Base-by-base conservation (phyloP, 129 eudicot species). In the Tagetes erecta region DNA sequence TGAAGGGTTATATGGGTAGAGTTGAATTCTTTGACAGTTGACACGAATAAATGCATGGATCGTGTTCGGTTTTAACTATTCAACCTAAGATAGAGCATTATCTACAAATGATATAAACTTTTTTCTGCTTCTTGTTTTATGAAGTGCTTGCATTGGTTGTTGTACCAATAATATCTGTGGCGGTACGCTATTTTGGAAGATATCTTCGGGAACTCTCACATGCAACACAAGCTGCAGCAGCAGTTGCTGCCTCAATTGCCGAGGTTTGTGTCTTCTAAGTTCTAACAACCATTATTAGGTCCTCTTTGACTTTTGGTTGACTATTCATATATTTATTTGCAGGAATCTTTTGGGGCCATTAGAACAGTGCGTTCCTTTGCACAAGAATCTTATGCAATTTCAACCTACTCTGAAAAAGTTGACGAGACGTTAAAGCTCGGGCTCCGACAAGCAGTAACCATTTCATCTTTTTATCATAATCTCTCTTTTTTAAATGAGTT, bases 131-230 rank as follows among this genome's bases (percentile, higher is more conserved):
- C 47, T 66, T 46, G 67, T 40, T 72, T 12, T 72, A 33, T 65
- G 63, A 65, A 95, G 99, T 95, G 87, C 63, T 95, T 76, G 92
- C 99, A 49, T 81, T 95, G 87, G 85, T 78, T 41, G 96, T 95
- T 81, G 99, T 95, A 63, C 99, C 99, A 1, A 78, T 82, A 75
- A 84, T 95, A 60, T 95, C 97, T 1, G 78, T 77, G 44, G 84
- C 85, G 4, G 85, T 80, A 6, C 85, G 83, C 44, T 69, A 80
- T 74, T 80, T 84, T 64, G 88, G 88, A 57, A 82, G 88, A 40
- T 84, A 80, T 72, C 80, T 84, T 67, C 82, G 81, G 57, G 85
- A 81, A 76, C 85, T 81, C 40, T 81, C 85, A 1, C 85, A 81
- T 45, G 85, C 78, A 57, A 84, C 88, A 67, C 88, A 84, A 73